Base-by-base conservation (phyloP, 805 yeast species). In the Candida andamanensis region DNA sequence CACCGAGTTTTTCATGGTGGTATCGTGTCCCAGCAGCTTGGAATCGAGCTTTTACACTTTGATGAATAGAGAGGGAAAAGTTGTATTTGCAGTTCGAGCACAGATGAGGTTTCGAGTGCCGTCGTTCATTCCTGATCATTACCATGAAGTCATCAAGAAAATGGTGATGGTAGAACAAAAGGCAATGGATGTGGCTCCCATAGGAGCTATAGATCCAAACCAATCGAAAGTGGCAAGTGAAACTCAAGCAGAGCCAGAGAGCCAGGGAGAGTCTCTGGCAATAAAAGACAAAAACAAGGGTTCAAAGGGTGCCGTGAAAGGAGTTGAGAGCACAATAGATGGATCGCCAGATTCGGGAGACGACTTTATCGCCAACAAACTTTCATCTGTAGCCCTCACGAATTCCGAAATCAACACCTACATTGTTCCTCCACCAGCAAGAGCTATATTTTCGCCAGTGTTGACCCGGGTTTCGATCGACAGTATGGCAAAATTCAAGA, bases 21-120 rank as follows among this genome's bases (percentile, higher is more conserved):
- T 69, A 1, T 71, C 65, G 16, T 52, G 73, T 16, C 89, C 89
- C 0, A 42, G 48, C 4, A 49, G 58, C 4, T 49, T 71, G 2
- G 58, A 60, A 12, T 79, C 77, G 28, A 72, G 75, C 16, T 56
- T 78, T 19, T 80, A 74, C 43, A 72, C 84, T 0, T 67, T 78
- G 37, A 59, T 77, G 30, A 69, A 72, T 33, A 63, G 67, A 18
- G 69, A 69, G 35, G 92, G 92, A 7, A 74, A 69, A 27, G 53
- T 82, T 11, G 44, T 58, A 2, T 79, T 70, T 54, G 63, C 64
- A 1, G 58, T 71, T 9, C 69, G 66, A 35, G 50, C 60, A 13
- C 51, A 56, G 11, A 65, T 80, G 32, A 58, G 61, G 22, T 45
- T 74, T 18, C 59, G 85, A 28, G 58, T 82, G 8, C 87, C 89